Conservation (phyloP, 768 basidiomycete species). For the Exsudoporus frostii region DNA sequence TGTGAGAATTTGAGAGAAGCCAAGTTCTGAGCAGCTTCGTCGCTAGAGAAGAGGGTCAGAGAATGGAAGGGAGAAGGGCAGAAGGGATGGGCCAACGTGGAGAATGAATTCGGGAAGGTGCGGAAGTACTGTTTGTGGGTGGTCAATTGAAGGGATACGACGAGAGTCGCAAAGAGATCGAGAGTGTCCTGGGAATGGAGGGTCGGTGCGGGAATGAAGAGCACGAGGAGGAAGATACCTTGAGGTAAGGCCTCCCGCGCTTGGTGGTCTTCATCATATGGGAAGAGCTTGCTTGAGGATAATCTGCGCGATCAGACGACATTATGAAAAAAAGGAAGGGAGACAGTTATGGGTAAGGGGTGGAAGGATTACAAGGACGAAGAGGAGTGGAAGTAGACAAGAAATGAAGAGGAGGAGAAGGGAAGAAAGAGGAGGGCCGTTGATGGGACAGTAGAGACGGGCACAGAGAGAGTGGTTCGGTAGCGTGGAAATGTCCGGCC, state of each 20-base stretch:
- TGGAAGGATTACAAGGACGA: conserved; percentile 26
- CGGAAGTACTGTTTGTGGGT: conserved; percentile 96
- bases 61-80: neutral
- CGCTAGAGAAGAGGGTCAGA: conserved; percentile 46
- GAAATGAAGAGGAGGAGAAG: conserved; percentile 32
- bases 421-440: conserved; percentile 30
- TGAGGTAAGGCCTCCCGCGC: conserved; percentile 90
- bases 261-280: conserved; percentile 99
- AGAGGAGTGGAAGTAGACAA: conserved; percentile 13
- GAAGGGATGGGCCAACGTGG: conserved; percentile 63
- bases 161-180: conserved; percentile 94
- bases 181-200: conserved; percentile 75
- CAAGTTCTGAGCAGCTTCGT: conserved; percentile 91
- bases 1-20: conserved; percentile 98
- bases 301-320: conserved; percentile 39
- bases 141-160: conserved; percentile 86
- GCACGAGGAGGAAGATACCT: conserved; percentile 46
- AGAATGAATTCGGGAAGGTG: conserved; percentile 90
- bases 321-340: conserved; percentile 29
- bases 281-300: conserved; percentile 61
- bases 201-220: conserved; percentile 7
- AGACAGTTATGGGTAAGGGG: conserved; percentile 4
- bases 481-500: conserved; percentile 26
- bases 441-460: conserved; percentile 17
- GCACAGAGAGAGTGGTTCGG: conserved; percentile 23